Evolutionary conservation across 805 yeast genomes (phyloP), one percentile per base, ranked within the genome.

Genomic region (Yarrowia porcina): DNA sequence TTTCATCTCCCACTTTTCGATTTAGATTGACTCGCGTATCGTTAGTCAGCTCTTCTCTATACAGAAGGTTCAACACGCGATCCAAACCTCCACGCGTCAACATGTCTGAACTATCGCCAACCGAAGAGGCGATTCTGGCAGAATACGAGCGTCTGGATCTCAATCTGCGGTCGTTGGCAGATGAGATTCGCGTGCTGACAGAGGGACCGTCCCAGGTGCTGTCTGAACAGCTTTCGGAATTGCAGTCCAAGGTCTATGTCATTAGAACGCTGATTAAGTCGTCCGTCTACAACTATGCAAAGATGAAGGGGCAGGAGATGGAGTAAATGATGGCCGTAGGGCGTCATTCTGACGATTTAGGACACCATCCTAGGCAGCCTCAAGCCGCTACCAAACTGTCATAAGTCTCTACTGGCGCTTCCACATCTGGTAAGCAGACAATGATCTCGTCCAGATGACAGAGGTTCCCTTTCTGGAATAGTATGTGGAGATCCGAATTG

Each of bases 231-330:
- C 71, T 87, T 66, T 77, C 90, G 28, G 81, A 77, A 23, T 77
- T 87, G 59, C 92, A 87, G 67, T 77, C 82, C 65, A 86, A 86
- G 66, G 77, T 84, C 12, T 86, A 87, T 0, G 72, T 86, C 60
- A 87, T 87, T 4, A 84, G 84, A 57, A 86, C 90, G 0, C 71
- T 85, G 44, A 80, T 87, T 72, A 84, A 86, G 66, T 86, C 88
- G 4, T 87, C 90, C 3, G 89, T 87, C 4, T 87, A 57, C 36
- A 57, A 39, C 17, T 39, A 41, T 10, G 59, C 59, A 3, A 52
- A 52, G 20, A 52, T 36, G 44, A 52, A 52, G 59, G 59, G 87
- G 69, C 82, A 86, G 17, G 74, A 87, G 59, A 81, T 84, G 63
- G 70, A 84, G 39, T 86, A 84, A 67, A 7, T 2, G 79, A 80